These are phyloP conservation scores for Priceomyces haplophilus DNA, from an alignment of 805 yeast genomes.

Conservation along the genomic window DNA sequence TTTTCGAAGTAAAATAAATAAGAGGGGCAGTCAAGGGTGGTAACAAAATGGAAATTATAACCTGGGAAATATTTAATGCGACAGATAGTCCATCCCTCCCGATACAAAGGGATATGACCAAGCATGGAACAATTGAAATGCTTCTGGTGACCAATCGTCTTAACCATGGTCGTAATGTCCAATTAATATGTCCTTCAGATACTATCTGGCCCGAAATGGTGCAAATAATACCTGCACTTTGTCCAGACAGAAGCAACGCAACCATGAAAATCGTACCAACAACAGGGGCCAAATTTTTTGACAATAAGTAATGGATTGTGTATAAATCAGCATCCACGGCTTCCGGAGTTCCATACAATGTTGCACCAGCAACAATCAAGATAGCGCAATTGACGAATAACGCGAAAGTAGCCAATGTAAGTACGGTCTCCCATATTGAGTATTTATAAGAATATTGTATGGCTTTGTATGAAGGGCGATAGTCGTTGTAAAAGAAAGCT, in stretches of 20 bases:
- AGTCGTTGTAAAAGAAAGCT: slow-evolving; percentile 37
- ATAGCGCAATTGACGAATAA: slow-evolving; percentile 84
- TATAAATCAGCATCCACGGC: slow-evolving; percentile 81
- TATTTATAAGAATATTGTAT: slow-evolving; percentile 68
- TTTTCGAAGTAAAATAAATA: slow-evolving; percentile 73
- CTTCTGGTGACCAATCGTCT: slow-evolving; percentile 74
- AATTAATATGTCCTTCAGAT: slow-evolving; percentile 82
- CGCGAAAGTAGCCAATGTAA: slow-evolving; percentile 76
- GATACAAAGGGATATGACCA: slow-evolving; percentile 64
- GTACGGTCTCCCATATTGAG: slow-evolving; percentile 66
- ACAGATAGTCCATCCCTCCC: slow-evolving; percentile 70
- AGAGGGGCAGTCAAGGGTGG: slow-evolving; percentile 86
- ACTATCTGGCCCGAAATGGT: slow-evolving; percentile 93
- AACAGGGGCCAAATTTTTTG: slow-evolving; percentile 58
- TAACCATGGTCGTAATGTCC: slow-evolving; percentile 79
- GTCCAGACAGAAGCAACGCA: slow-evolving; percentile 82
- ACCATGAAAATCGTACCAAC: slow-evolving; percentile 85
- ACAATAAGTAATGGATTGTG: slow-evolving; percentile 66
- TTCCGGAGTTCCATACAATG: slow-evolving; percentile 66
- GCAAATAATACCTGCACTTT: slow-evolving; percentile 88
- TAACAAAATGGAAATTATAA: slow-evolving; percentile 72
- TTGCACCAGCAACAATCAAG: slow-evolving; percentile 75
- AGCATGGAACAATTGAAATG: slow-evolving; percentile 78
- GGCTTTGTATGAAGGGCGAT: slow-evolving; percentile 71
- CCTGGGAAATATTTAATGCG: slow-evolving; percentile 84